Percentiles rank a stretch among this genome's conserved stretches.
phyloP scores from a whole-genome alignment of 2,329 filamentous ascomycete genomes.

The Venturia carpophila region DNA sequence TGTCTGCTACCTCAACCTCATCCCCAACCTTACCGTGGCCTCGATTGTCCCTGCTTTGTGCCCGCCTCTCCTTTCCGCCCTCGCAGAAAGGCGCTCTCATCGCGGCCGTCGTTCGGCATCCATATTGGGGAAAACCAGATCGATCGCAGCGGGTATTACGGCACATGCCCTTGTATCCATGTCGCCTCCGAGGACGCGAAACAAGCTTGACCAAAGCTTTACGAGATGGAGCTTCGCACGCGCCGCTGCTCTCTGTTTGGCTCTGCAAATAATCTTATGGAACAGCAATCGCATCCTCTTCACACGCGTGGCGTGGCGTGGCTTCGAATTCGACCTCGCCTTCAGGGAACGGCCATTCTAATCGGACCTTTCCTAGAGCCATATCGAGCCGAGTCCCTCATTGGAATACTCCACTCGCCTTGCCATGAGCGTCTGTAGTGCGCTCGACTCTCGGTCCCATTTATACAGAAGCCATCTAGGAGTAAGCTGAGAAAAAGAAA shows the following conservation, averaged over 20 bases:
- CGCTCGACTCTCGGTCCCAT: slow-evolving; percentile 41
- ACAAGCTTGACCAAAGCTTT: not conserved
- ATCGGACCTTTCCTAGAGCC: not conserved
- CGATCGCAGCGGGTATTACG: not conserved
- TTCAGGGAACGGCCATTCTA: not conserved
- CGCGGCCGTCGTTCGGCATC: not conserved
- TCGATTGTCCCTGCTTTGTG: not conserved
- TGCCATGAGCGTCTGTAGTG: slow-evolving; percentile 43
- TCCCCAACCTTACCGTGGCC: not conserved
- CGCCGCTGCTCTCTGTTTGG: not conserved
- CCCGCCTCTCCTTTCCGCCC: no score
- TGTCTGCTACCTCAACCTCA: not conserved
- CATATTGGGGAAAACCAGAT: not conserved
- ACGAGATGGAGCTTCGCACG: not conserved
- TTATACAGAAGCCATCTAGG: slow-evolving; percentile 35
- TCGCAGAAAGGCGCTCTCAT: not conserved
- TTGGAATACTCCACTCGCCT: slow-evolving; percentile 26
- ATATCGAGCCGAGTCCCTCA: slow-evolving; percentile 9
- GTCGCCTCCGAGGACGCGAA: not conserved
- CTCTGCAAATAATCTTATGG: not conserved
- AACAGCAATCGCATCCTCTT: no score
- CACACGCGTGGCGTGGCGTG: no score
- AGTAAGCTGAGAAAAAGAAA: not conserved
- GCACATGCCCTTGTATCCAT: not conserved
- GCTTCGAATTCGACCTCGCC: not conserved